Evolutionary conservation across 1,284 basidiomycete genomes (phyloP), one percentile per base, ranked within the genome.

Genomic region (Sanghuangporus baumii): DNA sequence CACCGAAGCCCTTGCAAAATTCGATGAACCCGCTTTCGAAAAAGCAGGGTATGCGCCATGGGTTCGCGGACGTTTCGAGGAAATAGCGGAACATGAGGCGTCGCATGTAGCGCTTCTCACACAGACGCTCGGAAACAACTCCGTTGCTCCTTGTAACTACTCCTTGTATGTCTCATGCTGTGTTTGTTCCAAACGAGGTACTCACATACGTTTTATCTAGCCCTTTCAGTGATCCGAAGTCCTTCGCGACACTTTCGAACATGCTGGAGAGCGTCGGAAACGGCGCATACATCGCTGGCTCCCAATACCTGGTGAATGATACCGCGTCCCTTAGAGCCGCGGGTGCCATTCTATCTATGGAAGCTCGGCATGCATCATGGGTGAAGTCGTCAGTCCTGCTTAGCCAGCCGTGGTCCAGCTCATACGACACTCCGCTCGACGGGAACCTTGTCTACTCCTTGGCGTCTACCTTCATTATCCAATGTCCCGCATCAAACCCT

Each of bases 351-450:
- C 69, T 81, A 36, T 70, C 76, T 5, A 75, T 76, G 11, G 78
- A 83, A 63, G 73, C 76, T 14, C 79, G 80, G 18, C 83, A 84
- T 40, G 74, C 79, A 1, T 72, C 77, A 0, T 87, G 83, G 83
- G 73, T 86, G 36, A 71, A 75, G 52, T 78, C 80, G 0, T 75
- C 82, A 4, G 79, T 82, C 40, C 72, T 74, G 54, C 74, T 80
- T 63, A 71, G 72, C 7, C 73, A 79, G 26, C 77, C 81, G 0
- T 87, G 85, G 85, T 80, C 80, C 60, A 79, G 80, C 0, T 73
- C 83, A 6, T 82, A 83, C 69, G 76, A 77, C 67, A 75, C 73
- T 23, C 74, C 75, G 5, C 70, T 76, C 26, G 69, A 67, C 60
- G 71, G 75, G 59, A 69, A 69, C 65, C 67, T 73, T 60, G 74